Evolutionary conservation across 371 early-diverging fungal species (phyloP).

Genomic region (Racocetra persica): DNA sequence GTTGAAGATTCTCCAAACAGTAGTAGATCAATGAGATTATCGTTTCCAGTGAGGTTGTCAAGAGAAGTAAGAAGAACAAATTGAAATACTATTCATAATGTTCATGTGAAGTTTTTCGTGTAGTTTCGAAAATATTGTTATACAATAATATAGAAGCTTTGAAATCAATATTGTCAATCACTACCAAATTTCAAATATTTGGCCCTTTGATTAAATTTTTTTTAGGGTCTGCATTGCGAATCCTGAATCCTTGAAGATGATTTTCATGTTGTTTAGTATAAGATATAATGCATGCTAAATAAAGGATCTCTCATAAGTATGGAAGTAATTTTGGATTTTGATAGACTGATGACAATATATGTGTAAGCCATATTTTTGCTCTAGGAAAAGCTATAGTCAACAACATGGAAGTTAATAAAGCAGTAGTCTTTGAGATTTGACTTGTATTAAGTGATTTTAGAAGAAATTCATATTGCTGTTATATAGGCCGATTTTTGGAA

Average conservation of each 20-base stretch:
- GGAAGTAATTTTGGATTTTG: slow-evolving; percentile 27
- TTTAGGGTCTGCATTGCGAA: background rate
- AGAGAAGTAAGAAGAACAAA: background rate
- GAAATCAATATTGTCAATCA: slow-evolving; percentile 15
- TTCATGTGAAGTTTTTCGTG: slow-evolving; percentile 3
- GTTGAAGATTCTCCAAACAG: too few species aligned
- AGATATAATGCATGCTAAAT: slow-evolving; percentile 5
- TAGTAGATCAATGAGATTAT: too few species aligned
- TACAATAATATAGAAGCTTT: background rate
- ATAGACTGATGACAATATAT: slow-evolving; percentile 18
- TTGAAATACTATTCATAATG: slow-evolving; percentile 21
- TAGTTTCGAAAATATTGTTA: slow-evolving; percentile 22
- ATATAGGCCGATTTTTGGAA: too few species aligned
- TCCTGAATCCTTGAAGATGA: background rate
- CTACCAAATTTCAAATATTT: slow-evolving; percentile 12
- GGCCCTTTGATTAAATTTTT: background rate
- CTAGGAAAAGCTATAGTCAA: slow-evolving; percentile 24
- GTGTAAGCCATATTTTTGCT: slow-evolving; percentile 22
- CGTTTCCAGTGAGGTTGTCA: too few species aligned
- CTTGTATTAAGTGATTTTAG: too few species aligned
- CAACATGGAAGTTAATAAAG: slow-evolving; percentile 14
- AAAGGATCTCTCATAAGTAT: background rate
- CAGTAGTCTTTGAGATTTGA: too few species aligned
- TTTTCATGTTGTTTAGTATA: slow-evolving; percentile 7
- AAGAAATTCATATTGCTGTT: too few species aligned